phyloP scores from a whole-genome alignment of 495 filamentous ascomycete genomes.

The Penicillium psychrofluorescens region DNA sequence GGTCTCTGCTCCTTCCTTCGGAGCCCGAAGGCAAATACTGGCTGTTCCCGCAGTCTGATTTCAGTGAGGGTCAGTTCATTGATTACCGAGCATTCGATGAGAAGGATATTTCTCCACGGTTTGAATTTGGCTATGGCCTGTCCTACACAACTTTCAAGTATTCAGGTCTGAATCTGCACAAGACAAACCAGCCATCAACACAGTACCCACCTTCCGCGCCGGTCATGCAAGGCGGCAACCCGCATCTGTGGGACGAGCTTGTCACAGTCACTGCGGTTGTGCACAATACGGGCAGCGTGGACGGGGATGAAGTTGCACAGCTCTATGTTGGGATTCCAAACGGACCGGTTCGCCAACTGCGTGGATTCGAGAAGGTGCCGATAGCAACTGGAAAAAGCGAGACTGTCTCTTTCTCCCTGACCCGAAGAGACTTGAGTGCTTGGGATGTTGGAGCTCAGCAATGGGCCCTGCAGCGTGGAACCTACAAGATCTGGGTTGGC shows the following conservation, averaged over 20 bases:
- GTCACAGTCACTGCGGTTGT: constrained; percentile 41
- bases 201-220: constrained; percentile 16
- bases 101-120: constrained; percentile 51
- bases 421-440: constrained; percentile 52
- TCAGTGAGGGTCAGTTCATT: constrained; percentile 52
- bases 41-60: constrained; percentile 31
- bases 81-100: constrained; percentile 50
- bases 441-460: constrained; percentile 53
- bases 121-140: constrained; percentile 60
- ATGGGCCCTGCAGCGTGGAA: constrained; percentile 26
- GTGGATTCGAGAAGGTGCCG: constrained; percentile 45
- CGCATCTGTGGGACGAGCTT: constrained; percentile 48
- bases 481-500: constrained; percentile 14
- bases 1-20: constrained; percentile 3
- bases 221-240: constrained; percentile 37
- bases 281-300: constrained; percentile 44
- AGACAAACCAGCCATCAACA: no score
- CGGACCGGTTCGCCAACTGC: constrained; percentile 21
- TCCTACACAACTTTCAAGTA: constrained; percentile 56
- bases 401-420: constrained; percentile 43
- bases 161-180: constrained; percentile 17
- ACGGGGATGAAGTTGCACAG: constrained; percentile 51
- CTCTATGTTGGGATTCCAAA: constrained; percentile 53
- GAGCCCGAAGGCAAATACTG: background rate
- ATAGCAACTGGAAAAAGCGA: constrained; percentile 37